Conservation (phyloP, 129 eudicot species). For the Pulicaria dysenterica region DNA sequence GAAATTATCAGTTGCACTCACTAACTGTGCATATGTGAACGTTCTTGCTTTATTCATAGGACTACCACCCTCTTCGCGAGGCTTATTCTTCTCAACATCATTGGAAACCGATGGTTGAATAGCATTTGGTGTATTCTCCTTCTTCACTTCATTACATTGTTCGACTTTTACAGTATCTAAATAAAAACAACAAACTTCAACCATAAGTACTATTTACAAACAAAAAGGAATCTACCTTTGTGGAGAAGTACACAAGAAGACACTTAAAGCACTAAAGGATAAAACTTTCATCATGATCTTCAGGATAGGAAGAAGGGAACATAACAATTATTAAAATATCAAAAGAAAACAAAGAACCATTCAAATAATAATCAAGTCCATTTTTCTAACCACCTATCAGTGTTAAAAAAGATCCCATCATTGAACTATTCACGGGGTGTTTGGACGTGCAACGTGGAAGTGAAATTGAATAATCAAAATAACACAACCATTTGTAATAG, state of each 20-base stretch:
- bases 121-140: conserved; percentile 39
- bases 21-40: conserved; percentile 57
- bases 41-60: conserved; percentile 42
- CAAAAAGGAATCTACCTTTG: neutral
- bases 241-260: conserved; percentile 30
- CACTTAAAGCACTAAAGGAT: conserved; percentile 31
- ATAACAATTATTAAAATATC: conserved; percentile 21
- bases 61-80: conserved; percentile 43
- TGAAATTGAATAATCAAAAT: neutral
- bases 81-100: conserved; percentile 31
- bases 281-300: conserved; percentile 30
- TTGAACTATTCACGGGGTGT: neutral
- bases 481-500: neutral
- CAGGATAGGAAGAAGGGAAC: conserved; percentile 13
- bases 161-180: conserved; percentile 46
- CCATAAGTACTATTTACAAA: conserved; percentile 3
- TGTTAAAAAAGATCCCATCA: conserved; percentile 10
- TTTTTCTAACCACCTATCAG: conserved; percentile 3
- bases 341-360: conserved; percentile 14
- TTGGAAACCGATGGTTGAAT: conserved; percentile 33
- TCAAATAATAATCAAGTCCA: neutral
- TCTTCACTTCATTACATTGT: conserved; percentile 40
- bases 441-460: conserved; percentile 15
- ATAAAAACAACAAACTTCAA: conserved; percentile 11
- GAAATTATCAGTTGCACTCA: conserved; percentile 69